Conservation (phyloP, 345 rosid species). For the Pelargonium nanum region DNA sequence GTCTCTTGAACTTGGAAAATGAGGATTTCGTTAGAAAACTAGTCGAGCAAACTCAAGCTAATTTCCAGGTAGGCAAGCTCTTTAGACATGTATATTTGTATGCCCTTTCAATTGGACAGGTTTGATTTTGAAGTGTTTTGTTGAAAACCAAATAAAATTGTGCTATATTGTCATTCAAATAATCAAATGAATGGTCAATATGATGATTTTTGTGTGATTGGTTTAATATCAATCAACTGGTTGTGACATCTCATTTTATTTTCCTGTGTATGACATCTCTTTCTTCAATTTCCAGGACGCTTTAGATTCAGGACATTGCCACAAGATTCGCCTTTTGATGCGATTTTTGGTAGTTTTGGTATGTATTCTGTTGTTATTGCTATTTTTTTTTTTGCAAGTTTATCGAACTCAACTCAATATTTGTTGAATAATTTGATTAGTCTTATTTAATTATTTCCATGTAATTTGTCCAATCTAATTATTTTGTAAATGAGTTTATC, state of each 20-base stretch:
- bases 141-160: no score
- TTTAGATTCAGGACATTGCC: slow-evolving; percentile 55
- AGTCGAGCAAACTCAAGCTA: slow-evolving; percentile 42
- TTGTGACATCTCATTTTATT: not conserved
- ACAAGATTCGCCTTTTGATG: slow-evolving; percentile 71
- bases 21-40: slow-evolving; percentile 65
- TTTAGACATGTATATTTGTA: not conserved
- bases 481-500: not conserved
- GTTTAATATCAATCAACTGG: no score
- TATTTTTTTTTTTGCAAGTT: not conserved
- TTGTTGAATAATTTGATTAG: no score
- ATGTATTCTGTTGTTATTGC: slow-evolving; percentile 16
- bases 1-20: slow-evolving; percentile 83
- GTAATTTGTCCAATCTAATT: not conserved
- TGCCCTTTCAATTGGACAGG: not conserved
- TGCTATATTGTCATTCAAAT: no score
- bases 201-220: not conserved
- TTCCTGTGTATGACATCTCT: not conserved
- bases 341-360: slow-evolving; percentile 83
- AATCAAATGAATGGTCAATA: no score
- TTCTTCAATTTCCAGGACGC: slow-evolving; percentile 45
- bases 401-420: not conserved
- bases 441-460: no score
- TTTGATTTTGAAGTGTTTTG: not conserved
- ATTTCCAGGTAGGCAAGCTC: slow-evolving; percentile 55